Evolutionary conservation across 2,329 filamentous ascomycete species (phyloP).

Genomic region (Zymoseptoria ardabiliae): DNA sequence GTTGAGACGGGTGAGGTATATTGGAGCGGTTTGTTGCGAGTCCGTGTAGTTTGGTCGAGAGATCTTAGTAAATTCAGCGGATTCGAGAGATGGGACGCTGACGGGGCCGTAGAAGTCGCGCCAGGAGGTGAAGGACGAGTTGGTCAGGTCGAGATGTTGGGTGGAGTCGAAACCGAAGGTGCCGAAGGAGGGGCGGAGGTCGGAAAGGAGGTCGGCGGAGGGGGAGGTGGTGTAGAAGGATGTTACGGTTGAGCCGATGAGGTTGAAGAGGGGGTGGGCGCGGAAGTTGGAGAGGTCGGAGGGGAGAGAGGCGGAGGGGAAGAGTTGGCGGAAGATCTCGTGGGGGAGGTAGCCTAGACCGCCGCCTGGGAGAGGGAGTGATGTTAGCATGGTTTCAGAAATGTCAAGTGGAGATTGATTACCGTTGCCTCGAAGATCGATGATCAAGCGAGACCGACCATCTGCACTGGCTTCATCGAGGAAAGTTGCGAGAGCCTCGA

Average conservation of each 20-base stretch:
- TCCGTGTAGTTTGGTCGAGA: conserved; percentile 30
- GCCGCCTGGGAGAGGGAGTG: conserved; percentile 34
- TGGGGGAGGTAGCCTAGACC: conserved; percentile 40
- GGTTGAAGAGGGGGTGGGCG: conserved; percentile 35
- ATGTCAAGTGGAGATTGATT: neutral
- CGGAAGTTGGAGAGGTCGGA: conserved; percentile 36
- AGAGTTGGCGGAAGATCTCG: conserved; percentile 47
- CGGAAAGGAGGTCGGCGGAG: neutral
- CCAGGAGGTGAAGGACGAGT: conserved; percentile 29
- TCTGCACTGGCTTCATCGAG: conserved; percentile 40
- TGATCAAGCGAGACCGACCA: conserved; percentile 54
- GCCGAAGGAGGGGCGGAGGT: neutral
- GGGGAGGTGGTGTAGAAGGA: conserved; percentile 1
- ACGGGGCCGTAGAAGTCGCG: conserved; percentile 31
- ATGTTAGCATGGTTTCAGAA: neutral
- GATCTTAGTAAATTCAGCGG: conserved; percentile 31
- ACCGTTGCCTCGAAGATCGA: conserved; percentile 55
- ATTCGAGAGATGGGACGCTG: conserved; percentile 17
- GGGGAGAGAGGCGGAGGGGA: conserved; percentile 41
- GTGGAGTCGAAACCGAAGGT: neutral
- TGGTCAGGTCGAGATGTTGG: conserved; percentile 16
- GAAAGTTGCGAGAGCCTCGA: conserved; percentile 37
- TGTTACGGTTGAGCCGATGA: conserved; percentile 27
- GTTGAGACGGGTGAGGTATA: conserved; percentile 20
- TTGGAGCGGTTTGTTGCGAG: neutral